phyloP scores from a whole-genome alignment of 768 basidiomycete species.

The Lactifluus piperatus region DNA sequence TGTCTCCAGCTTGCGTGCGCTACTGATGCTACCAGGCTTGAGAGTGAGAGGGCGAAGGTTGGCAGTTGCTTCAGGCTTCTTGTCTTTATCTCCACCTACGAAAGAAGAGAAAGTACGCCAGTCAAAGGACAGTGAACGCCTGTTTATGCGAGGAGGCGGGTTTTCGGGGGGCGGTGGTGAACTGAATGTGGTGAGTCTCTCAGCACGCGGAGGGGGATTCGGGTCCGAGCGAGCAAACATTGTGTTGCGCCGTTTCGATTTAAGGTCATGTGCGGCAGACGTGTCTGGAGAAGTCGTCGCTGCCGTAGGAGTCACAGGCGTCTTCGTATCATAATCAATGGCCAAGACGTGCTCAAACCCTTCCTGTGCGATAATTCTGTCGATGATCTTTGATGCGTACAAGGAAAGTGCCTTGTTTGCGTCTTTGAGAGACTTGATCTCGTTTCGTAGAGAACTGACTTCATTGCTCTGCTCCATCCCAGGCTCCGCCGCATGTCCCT shows the following conservation, averaged over 20 bases:
- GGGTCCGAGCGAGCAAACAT: slow-evolving; percentile 35
- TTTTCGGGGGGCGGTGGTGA: slow-evolving; percentile 20
- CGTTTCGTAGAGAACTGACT: slow-evolving; percentile 65
- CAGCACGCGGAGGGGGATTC: slow-evolving; percentile 28
- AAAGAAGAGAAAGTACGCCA: slow-evolving; percentile 77
- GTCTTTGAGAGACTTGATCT: slow-evolving; percentile 89
- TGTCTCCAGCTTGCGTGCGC: slow-evolving; percentile 75
- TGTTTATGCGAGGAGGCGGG: slow-evolving; percentile 31
- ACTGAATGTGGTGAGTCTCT: slow-evolving; percentile 30
- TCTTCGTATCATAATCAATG: slow-evolving; percentile 73
- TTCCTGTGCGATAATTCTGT: slow-evolving; percentile 92
- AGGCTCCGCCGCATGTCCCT: slow-evolving; percentile 29
- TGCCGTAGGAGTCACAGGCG: slow-evolving; percentile 39
- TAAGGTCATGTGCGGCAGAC: slow-evolving; percentile 27
- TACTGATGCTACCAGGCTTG: slow-evolving; percentile 52
- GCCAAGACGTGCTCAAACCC: slow-evolving; percentile 96
- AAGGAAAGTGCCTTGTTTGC: slow-evolving; percentile 93
- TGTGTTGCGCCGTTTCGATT: slow-evolving; percentile 55
- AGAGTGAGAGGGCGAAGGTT: slow-evolving; percentile 66
- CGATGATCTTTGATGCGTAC: slow-evolving; percentile 96
- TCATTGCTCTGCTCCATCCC: slow-evolving; percentile 46
- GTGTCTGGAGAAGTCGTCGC: slow-evolving; percentile 28
- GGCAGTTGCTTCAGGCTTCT: slow-evolving; percentile 43
- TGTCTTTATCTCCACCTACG: slow-evolving; percentile 57
- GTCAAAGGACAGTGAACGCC: slow-evolving; percentile 77